Conservation (phyloP, 2,329 filamentous ascomycete genomes). For the Fusarium sterilihyphosum region DNA sequence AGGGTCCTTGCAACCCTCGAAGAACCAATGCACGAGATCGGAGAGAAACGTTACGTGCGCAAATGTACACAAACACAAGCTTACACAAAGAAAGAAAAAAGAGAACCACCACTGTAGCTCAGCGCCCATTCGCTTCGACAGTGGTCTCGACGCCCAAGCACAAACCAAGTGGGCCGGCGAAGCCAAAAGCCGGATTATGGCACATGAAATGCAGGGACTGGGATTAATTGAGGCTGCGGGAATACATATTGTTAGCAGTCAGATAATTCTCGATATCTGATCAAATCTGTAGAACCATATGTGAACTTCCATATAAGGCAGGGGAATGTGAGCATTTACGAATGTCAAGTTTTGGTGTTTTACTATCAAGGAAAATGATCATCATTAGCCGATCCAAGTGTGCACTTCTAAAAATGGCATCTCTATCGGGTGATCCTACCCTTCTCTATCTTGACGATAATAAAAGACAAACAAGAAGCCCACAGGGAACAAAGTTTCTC, state of each 20-base stretch:
- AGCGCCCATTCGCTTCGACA: constrained; percentile 1
- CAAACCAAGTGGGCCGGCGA: constrained; percentile 38
- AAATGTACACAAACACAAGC: neutral
- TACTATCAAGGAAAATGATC: neutral
- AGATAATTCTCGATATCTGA: constrained; percentile 8
- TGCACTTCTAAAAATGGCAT: constrained; percentile 9
- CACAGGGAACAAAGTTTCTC: constrained; percentile 14
- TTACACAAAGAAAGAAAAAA: constrained; percentile 11
- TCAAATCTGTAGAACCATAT: neutral
- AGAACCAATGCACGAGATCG: constrained; percentile 9
- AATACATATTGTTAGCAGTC: constrained; percentile 1
- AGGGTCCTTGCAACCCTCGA: neutral
- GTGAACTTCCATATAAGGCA: neutral
- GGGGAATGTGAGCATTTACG: neutral
- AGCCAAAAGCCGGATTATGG: constrained; percentile 40
- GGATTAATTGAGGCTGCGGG: constrained; percentile 12
- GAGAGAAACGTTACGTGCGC: constrained; percentile 16
- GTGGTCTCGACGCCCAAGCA: constrained; percentile 34
- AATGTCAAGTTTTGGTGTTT: neutral
- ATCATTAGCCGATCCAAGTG: neutral
- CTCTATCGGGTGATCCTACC: constrained; percentile 6
- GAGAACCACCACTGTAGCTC: neutral
- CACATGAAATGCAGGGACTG: constrained; percentile 33
- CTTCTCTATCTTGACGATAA: constrained; percentile 15
- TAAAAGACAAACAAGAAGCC: neutral